Conservation (phyloP, 1,139 yeast genomes). For the Yamadazyma atmosphaerica region DNA sequence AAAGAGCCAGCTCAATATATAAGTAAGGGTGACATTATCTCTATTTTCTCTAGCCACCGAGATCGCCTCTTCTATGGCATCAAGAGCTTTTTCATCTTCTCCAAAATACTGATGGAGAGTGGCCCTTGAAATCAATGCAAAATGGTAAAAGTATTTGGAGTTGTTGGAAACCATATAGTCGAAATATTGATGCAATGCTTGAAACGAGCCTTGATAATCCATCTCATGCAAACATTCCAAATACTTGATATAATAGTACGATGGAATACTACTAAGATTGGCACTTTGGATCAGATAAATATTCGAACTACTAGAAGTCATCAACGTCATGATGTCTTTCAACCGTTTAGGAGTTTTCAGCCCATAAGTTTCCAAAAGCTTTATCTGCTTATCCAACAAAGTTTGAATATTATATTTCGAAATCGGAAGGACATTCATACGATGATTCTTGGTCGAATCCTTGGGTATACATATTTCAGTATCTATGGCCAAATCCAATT, state of each 20-base stretch:
- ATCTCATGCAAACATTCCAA: constrained; percentile 60
- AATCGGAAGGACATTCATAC: constrained; percentile 29
- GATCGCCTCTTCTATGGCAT: constrained; percentile 85
- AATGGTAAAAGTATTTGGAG: constrained; percentile 70
- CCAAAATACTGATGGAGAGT: constrained; percentile 76
- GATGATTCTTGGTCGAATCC: constrained; percentile 14
- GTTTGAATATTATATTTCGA: constrained; percentile 55
- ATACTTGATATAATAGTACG: constrained; percentile 64
- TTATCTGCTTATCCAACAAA: constrained; percentile 56
- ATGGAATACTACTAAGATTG: constrained; percentile 53
- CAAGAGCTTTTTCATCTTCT: constrained; percentile 70
- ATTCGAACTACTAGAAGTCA: constrained; percentile 45
- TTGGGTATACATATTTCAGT: constrained; percentile 17
- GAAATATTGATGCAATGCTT: constrained; percentile 74
- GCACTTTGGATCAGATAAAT: constrained; percentile 45
- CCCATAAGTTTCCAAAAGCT: constrained; percentile 54
- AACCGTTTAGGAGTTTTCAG: constrained; percentile 51
- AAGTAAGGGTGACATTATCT: constrained; percentile 71
- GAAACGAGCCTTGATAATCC: constrained; percentile 74
- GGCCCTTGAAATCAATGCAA: constrained; percentile 79
- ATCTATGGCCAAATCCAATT: constrained; percentile 23
- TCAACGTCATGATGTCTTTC: constrained; percentile 41
- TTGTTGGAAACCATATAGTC: constrained; percentile 80
- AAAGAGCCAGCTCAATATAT: constrained; percentile 78
- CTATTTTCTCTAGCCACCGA: constrained; percentile 85